Evolutionary conservation across 345 rosid species (phyloP).

Genomic region (Reutealis trisperma): DNA sequence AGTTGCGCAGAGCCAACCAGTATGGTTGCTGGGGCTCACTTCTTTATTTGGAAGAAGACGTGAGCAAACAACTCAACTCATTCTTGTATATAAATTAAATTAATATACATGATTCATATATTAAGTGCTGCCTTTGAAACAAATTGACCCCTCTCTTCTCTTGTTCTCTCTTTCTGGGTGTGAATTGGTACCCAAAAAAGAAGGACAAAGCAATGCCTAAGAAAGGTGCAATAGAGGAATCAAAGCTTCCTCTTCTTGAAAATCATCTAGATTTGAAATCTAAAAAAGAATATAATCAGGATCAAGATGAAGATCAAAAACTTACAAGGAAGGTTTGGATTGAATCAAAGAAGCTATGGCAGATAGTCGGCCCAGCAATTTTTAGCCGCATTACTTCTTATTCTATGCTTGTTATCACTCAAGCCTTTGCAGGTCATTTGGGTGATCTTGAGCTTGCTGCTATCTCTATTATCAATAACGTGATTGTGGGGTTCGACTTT

Average conservation of each 20-base stretch:
- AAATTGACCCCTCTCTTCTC: neutral
- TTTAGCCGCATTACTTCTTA: constrained; percentile 71
- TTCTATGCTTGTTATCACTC: constrained; percentile 87
- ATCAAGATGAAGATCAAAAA: neutral
- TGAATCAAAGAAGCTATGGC: constrained; percentile 88
- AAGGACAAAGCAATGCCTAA: neutral
- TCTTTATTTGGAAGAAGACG: too few species aligned
- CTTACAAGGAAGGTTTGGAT: constrained; percentile 41
- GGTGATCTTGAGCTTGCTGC: constrained; percentile 96
- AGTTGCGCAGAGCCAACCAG: too few species aligned
- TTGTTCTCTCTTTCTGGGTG: neutral
- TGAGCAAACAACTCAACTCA: too few species aligned
- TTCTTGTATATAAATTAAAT: too few species aligned
- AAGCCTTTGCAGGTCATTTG: constrained; percentile 92
- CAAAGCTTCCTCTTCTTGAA: constrained; percentile 16
- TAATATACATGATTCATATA: too few species aligned
- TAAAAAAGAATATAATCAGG: neutral
- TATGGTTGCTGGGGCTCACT: too few species aligned
- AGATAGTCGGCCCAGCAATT: constrained; percentile 83
- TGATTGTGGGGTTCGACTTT: constrained; percentile 69
- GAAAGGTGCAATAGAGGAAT: constrained; percentile 1
- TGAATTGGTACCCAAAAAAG: neutral
- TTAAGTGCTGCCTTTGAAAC: neutral
- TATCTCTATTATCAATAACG: constrained; percentile 70
- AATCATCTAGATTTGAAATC: neutral